These are phyloP conservation scores for Lactifluus rugatus DNA, from an alignment of 768 basidiomycete species.

Conservation along the genomic window DNA sequence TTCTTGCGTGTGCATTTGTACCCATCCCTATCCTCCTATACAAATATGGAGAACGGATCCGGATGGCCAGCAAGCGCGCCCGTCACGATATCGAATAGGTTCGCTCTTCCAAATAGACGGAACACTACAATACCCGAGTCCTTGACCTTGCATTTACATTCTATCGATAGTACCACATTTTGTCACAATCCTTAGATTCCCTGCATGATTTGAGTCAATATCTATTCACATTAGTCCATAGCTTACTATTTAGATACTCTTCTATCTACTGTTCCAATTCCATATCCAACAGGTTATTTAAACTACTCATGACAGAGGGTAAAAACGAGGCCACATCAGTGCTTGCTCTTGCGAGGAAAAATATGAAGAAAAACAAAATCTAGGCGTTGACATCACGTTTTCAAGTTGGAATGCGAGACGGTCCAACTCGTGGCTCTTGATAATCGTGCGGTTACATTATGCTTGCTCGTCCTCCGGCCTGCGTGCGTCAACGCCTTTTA, in stretches of 20 bases:
- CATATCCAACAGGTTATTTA: no score
- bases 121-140: background rate
- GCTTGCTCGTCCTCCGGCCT: no score
- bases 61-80: constrained; percentile 17
- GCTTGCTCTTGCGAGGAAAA: no score
- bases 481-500: constrained; percentile 58
- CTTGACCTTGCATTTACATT: background rate
- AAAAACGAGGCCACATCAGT: no score
- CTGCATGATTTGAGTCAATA: no score
- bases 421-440: no score
- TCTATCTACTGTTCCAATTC: background rate
- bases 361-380: no score
- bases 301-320: no score
- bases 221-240: no score
- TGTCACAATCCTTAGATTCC: background rate
- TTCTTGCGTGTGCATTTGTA: constrained; percentile 23
- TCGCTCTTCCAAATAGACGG: background rate
- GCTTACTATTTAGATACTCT: background rate
- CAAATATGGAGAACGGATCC: constrained; percentile 13
- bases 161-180: no score
- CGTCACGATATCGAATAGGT: constrained; percentile 3
- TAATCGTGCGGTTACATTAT: constrained; percentile 52
- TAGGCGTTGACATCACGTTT: constrained; percentile 59
- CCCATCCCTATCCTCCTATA: constrained; percentile 20
- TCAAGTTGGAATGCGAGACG: no score